phyloP scores from a whole-genome alignment of 2,329 filamentous ascomycete species.

The Didymella arachidicola region DNA sequence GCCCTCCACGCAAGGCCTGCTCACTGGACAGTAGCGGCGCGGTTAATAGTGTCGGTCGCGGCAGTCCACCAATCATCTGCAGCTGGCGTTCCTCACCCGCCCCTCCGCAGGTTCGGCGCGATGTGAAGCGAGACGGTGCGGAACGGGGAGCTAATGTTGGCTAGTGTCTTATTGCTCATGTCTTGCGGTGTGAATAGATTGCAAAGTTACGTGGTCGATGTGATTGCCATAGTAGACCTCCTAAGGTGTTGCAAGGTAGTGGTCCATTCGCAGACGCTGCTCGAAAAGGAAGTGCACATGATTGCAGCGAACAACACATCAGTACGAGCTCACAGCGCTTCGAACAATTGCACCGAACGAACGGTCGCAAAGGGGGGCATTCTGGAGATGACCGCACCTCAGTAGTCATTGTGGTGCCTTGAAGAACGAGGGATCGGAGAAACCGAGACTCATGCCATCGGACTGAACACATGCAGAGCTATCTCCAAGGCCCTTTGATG shows the following conservation, averaged over 20 bases:
- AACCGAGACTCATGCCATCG: not conserved
- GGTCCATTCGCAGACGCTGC: constrained; percentile 15
- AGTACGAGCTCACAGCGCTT: constrained; percentile 4
- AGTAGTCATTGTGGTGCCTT: not conserved
- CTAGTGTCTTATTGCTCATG: constrained; percentile 18
- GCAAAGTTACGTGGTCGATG: constrained; percentile 14
- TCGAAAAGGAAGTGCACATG: constrained; percentile 13
- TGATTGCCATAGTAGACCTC: constrained; percentile 10
- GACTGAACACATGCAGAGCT: not conserved
- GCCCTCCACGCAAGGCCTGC: constrained; percentile 2
- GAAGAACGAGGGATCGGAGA: not conserved
- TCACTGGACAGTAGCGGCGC: constrained; percentile 16
- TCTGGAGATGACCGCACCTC: not conserved
- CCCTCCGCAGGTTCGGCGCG: constrained; percentile 19
- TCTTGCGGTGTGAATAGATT: constrained; percentile 24
- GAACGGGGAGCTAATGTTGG: constrained; percentile 14
- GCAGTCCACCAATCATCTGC: constrained; percentile 27
- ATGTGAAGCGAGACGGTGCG: constrained; percentile 23
- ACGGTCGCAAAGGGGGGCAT: constrained; percentile 5
- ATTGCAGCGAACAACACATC: constrained; percentile 14
- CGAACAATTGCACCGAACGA: not conserved
- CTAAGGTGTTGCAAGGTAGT: constrained; percentile 12
- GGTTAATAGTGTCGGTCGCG: constrained; percentile 24
- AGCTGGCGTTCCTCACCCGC: constrained; percentile 16
- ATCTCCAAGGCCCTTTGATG: constrained; percentile 1